Evolutionary conservation across 2,329 filamentous ascomycete genomes (phyloP).

Genomic region (Aotearoamyces nothofagi): DNA sequence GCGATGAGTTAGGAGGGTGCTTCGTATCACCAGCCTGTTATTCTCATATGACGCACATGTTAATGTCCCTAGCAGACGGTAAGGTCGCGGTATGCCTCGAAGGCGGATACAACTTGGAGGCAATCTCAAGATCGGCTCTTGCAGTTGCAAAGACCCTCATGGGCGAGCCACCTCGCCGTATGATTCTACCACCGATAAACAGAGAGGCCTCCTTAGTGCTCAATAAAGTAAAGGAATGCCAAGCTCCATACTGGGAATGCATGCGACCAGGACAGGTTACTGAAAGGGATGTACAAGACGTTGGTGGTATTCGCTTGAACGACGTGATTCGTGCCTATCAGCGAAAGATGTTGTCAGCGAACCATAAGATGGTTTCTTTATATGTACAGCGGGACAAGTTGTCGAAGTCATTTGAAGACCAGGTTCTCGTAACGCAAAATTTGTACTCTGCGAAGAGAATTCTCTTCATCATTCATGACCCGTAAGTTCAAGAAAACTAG

Average conservation of each 20-base stretch:
- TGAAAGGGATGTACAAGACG: constrained; percentile 32
- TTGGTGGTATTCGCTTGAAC: constrained; percentile 51
- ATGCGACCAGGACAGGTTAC: constrained; percentile 56
- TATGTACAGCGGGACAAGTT: constrained; percentile 62
- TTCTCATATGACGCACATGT: constrained; percentile 97
- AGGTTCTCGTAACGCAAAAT: constrained; percentile 67
- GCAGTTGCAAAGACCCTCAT: constrained; percentile 87
- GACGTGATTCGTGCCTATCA: constrained; percentile 72
- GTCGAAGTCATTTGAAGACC: constrained; percentile 68
- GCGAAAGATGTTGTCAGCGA: constrained; percentile 52
- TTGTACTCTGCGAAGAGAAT: constrained; percentile 53
- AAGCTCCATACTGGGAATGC: constrained; percentile 72
- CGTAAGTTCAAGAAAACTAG: constrained; percentile 35
- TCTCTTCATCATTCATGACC: constrained; percentile 81
- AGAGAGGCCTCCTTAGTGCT: constrained; percentile 40
- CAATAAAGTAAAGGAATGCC: constrained; percentile 41
- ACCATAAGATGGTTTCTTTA: constrained; percentile 64
- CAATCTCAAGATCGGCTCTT: constrained; percentile 83
- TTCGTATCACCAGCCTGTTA: constrained; percentile 86
- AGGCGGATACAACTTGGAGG: constrained; percentile 86
- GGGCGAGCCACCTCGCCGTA: constrained; percentile 70
- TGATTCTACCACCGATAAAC: constrained; percentile 39
- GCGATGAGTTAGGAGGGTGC: constrained; percentile 84
- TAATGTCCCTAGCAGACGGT: constrained; percentile 84
- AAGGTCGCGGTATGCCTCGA: constrained; percentile 89